Base-by-base conservation (phyloP, 1,284 basidiomycete species). In the Ustilago hordei region DNA sequence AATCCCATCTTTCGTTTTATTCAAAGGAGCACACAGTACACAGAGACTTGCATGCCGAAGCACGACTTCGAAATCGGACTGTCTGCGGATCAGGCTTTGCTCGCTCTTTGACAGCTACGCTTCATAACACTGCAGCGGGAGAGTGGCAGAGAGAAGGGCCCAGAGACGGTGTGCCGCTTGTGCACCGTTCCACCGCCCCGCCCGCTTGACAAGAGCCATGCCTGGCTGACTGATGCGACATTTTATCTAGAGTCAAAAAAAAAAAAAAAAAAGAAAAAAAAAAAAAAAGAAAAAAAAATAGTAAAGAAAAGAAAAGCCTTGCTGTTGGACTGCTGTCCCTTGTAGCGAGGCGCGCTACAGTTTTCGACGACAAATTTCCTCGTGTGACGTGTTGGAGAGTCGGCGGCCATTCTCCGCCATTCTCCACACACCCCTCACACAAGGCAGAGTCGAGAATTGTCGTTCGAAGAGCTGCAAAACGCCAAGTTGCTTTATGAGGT, bases 341-440 rank as follows among this genome's bases (percentile, higher is more conserved):
- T 50, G 12, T 55, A 56, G 43, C 61, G 61, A 63, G 61, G 55
- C 61, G 61, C 61, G 54, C 61, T 55, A 12, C 39, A 28, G 23
- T 28, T 28, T 2, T 45, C 39, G 31, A 17, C 39, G 19, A 53
- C 19, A 53, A 35, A 50, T 34, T n/a, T 55, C 35, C 19, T 13
- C n/a, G 7, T 55, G n/a, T 55, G 36, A 28, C 13, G 4, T 41
- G 17, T 38, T 36, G 41, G 52, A 39, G 43, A 60, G 50, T 60
- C 50, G 48, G 48, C 50, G 50, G 53, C 35, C 28, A 23, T 28
- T 43, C 34, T 47, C 32, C 15, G 3, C 2, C 12, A 32, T 50
- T 19, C 45, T 48, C n/a, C 35, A 39, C 50, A 53, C 48, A 50
- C 50, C 45, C 9, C 45, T 23, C 39, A 12, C 13, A 6, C 39